A percentile compares a stretch with the other conserved stretches of the same genome.
Evolutionary conservation across 768 basidiomycete species (phyloP).

Genomic region (Suillus lakei): DNA sequence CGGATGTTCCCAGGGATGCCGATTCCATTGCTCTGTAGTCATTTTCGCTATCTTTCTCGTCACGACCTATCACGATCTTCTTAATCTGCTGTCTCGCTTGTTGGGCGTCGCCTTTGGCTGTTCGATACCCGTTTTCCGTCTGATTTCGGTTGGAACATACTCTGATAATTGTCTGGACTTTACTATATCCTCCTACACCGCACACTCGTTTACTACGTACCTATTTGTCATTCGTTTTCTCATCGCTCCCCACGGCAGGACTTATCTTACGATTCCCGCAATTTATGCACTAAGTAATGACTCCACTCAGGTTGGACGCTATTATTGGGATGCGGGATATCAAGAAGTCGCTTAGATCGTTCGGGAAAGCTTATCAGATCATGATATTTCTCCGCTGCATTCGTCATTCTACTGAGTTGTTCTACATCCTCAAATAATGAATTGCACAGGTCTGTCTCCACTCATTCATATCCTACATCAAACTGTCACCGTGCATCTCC

Average conservation of each 20-base stretch:
- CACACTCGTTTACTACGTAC: background rate
- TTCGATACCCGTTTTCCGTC: background rate
- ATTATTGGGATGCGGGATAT: background rate
- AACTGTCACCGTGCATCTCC: background rate
- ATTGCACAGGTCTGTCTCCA: background rate
- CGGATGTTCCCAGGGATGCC: constrained; percentile 6
- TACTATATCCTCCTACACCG: background rate
- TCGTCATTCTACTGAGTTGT: background rate
- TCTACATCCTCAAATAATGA: background rate
- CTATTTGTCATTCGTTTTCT: constrained; percentile 1
- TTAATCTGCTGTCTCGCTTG: background rate
- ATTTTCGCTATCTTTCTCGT: background rate
- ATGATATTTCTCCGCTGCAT: background rate
- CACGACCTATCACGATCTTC: background rate
- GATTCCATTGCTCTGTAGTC: background rate
- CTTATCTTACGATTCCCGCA: constrained; percentile 5
- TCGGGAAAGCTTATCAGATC: constrained; percentile 1
- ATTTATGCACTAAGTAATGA: constrained; percentile 1
- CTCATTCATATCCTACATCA: background rate
- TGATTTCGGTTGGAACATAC: background rate
- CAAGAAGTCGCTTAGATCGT: background rate
- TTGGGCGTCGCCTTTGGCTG: background rate
- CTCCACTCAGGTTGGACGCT: background rate
- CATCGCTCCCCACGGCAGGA: background rate
- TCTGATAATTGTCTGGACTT: background rate